Base-by-base conservation (phyloP, 2,329 filamentous ascomycete species). In the Diaporthe amygdali region DNA sequence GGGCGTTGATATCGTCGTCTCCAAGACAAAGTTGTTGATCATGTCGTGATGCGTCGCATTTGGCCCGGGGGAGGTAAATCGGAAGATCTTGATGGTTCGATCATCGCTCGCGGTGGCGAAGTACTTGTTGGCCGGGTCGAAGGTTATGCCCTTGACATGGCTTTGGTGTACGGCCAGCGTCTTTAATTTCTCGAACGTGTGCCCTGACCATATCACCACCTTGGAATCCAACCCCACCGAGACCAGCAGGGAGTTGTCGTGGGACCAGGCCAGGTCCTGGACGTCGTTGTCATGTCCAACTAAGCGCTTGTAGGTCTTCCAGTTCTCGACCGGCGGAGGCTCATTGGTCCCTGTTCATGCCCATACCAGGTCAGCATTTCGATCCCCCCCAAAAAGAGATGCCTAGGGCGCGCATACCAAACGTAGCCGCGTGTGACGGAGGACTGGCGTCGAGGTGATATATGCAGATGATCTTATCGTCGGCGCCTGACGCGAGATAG, bases 241-340 rank as follows among this genome's bases (percentile, higher is more conserved):
- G 5, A 98, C 95, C 73, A 99, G 85, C 68, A 99, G 94, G 1
- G 96, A 98, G 37, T 95, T 97, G 84, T 99, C 96, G 79, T 92
- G 92, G 25, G 96, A 97, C 96, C 96, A 99, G 37, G 95, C 96
- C 71, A 99, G 86, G 84, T 99, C 97, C 82, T 99, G 96, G 6
- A 99, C 95, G 83, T 99, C 96, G 79, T 98, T 99, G 78, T 99
- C 96, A 80, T 99, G 97, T 20, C 96, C 97, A 71, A 98, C 96
- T 66, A 99, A 86, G 74, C 96, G 92, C 79, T 94, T 94, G 77
- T 95, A 93, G 27, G 97, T 97, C 82, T 97, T 95, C 96, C 96
- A 99, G 77, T 98, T 98, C 86, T 99, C 96, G 56, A 97, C 93
- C 0, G 96, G 95, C 3, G 96, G 94, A 37, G 94, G 91, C 79